Percentiles rank a stretch among this genome's conserved stretches.
Conservation (phyloP, 208 protist species). For the Zelonia costaricensis region DNA sequence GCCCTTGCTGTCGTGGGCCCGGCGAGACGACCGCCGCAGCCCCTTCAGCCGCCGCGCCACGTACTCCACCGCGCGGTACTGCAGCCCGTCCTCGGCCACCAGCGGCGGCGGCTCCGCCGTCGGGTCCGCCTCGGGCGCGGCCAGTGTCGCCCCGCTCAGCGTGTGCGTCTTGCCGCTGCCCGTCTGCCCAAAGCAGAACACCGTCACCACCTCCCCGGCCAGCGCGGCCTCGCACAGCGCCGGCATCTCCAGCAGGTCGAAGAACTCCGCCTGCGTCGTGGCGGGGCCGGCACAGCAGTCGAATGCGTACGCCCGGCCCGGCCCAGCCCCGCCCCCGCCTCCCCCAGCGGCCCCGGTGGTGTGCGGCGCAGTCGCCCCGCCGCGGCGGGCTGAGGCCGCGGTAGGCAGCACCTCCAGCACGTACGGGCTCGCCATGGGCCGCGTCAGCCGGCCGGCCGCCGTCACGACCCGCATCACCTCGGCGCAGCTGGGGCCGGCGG, state of each 20-base stretch:
- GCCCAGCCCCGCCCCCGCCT: neutral
- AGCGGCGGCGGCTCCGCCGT: slow-evolving; percentile 10
- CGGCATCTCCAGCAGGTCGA: slow-evolving; percentile 41
- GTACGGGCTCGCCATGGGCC: slow-evolving; percentile 12
- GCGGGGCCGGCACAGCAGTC: slow-evolving; percentile 61
- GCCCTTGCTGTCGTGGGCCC: neutral
- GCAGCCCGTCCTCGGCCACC: slow-evolving; percentile 66
- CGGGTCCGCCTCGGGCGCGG: neutral
- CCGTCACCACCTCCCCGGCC: slow-evolving; percentile 72
- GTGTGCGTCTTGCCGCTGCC: slow-evolving; percentile 92
- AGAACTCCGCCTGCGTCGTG: slow-evolving; percentile 58
- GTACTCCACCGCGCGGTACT: slow-evolving; percentile 66
- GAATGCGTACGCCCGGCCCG: slow-evolving; percentile 46
- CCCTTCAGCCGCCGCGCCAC: slow-evolving; percentile 41
- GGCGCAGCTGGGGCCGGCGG: neutral
- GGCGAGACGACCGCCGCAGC: slow-evolving; percentile 11
- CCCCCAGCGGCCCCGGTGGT: neutral
- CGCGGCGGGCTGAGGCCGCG: neutral
- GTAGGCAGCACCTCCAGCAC: slow-evolving; percentile 30
- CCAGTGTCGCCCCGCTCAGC: slow-evolving; percentile 63
- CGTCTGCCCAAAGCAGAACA: slow-evolving; percentile 91
- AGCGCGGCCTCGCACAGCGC: slow-evolving; percentile 76
- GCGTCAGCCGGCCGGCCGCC: slow-evolving; percentile 16
- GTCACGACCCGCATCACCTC: slow-evolving; percentile 32
- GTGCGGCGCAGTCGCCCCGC: neutral